A percentile compares a stretch with the other conserved stretches of the same genome.
Conservation (phyloP, 1,139 yeast genomes). For the Yamadazyma taylorii region DNA sequence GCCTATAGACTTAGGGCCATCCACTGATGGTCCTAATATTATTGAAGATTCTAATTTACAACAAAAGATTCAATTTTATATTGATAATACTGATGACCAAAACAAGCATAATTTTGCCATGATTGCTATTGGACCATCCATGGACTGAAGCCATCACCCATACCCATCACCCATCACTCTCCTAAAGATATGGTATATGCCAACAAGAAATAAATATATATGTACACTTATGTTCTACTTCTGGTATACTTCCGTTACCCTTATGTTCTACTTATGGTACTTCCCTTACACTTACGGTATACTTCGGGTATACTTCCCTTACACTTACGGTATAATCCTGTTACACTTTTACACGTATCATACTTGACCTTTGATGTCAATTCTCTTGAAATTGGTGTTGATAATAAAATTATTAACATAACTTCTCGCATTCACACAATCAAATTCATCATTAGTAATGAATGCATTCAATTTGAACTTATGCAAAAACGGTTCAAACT, state of each 20-base stretch:
- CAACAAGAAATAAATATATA: too few species aligned
- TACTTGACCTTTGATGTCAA: constrained; percentile 92
- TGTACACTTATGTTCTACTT: too few species aligned
- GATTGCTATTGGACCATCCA: constrained; percentile 63
- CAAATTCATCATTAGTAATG: constrained; percentile 33
- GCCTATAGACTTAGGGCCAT: constrained; percentile 62
- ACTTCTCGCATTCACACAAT: constrained; percentile 49
- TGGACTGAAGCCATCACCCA: too few species aligned
- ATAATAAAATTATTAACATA: constrained; percentile 42
- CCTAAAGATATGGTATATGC: too few species aligned
- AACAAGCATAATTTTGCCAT: constrained; percentile 64
- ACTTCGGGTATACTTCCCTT: too few species aligned
- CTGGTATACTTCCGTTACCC: too few species aligned
- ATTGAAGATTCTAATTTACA: constrained; percentile 52
- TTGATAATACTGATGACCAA: constrained; percentile 58
- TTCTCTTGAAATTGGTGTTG: constrained; percentile 51
- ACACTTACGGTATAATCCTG: too few species aligned
- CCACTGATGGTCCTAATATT: constrained; percentile 42
- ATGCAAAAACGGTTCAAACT: constrained; percentile 35
- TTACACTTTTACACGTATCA: too few species aligned
- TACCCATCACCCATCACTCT: too few species aligned
- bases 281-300: not conserved
- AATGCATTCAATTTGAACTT: constrained; percentile 40
- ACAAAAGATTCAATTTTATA: constrained; percentile 62
- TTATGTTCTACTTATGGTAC: too few species aligned